Base-by-base conservation (phyloP, 2,329 filamentous ascomycete genomes). In the Cercospora sp. region DNA sequence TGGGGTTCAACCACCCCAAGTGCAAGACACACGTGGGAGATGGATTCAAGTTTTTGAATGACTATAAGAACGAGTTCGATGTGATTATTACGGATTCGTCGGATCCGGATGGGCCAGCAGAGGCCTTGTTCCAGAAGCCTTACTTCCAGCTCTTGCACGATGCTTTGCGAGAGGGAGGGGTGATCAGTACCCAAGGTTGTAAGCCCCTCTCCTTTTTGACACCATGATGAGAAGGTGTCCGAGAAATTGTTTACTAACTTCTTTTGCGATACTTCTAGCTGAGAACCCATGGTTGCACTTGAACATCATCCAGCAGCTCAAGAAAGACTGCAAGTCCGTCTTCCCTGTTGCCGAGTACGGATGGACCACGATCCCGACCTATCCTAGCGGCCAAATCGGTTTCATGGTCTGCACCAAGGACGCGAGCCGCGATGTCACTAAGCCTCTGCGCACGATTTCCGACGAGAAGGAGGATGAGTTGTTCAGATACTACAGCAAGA, bases 351-450 rank as follows among this genome's bases (percentile, higher is more conserved):
- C 91, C 81, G 95, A 99, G 85, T 99, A 98, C 85, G 95, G 92
- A 76, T 99, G 97, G 88, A 98, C 94, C 78, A 98, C 94, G 77
- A 99, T 99, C 82, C 95, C 95, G 68, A 99, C 95, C 79, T 99
- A 99, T 87, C 95, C 95, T 74, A 96, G 93, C 66, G 95, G 95
- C 80, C 95, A 99, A 86, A 99, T 99, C 78, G 95, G 95, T 80
- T 99, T 99, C 90, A 97, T 99, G 94, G 92, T 99, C 79, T 98
- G 95, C 90, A 92, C 87, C 90, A 98, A 99, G 89, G 94, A 98
- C 80, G 85, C 89, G 80, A 89, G 83, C 79, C 88, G 90, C 81
- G 87, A 99, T 83, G 87, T 98, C 79, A 92, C 87, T 81, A 91
- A 90, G 82, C 95, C 95, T 64, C 79, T 97, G 70, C 91, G 95